phyloP scores from a whole-genome alignment of 75 land plant species.

The Pinus taeda region DNA sequence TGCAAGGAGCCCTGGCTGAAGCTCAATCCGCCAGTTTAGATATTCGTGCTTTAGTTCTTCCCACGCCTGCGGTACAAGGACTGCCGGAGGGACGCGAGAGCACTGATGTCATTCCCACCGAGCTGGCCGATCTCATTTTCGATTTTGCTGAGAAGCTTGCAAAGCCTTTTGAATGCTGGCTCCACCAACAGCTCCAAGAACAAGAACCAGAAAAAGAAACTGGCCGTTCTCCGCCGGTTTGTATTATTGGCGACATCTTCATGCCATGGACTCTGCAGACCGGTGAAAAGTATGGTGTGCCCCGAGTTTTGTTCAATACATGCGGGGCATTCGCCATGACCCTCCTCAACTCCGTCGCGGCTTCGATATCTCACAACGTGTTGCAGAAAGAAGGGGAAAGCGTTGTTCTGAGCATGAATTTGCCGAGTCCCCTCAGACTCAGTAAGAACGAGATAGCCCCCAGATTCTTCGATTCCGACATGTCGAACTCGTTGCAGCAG shows the following conservation, averaged over 20 bases:
- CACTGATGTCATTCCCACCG: conserved; percentile 19
- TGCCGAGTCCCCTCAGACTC: too few species aligned
- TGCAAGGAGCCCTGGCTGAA: not conserved
- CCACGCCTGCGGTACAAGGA: not conserved
- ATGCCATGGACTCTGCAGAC: not conserved
- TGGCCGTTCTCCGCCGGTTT: not conserved
- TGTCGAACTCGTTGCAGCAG: not conserved
- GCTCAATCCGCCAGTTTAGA: too few species aligned
- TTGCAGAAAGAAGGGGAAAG: not conserved
- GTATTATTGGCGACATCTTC: not conserved
- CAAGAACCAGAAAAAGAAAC: too few species aligned
- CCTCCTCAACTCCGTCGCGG: not conserved
- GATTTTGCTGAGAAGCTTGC: not conserved
- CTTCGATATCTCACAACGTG: not conserved
- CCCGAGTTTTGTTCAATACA: not conserved
- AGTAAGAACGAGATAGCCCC: too few species aligned
- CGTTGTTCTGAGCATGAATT: not conserved
- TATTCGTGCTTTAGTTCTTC: too few species aligned
- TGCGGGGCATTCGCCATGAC: not conserved
- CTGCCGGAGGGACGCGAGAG: conserved; percentile 30
- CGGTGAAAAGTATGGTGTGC: not conserved
- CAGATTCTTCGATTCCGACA: too few species aligned
- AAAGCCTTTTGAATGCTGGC: not conserved
- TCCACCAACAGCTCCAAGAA: not conserved
- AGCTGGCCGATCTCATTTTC: not conserved